Evolutionary conservation across 805 yeast genomes (phyloP).

Genomic region (Lachancea kluyveri): DNA sequence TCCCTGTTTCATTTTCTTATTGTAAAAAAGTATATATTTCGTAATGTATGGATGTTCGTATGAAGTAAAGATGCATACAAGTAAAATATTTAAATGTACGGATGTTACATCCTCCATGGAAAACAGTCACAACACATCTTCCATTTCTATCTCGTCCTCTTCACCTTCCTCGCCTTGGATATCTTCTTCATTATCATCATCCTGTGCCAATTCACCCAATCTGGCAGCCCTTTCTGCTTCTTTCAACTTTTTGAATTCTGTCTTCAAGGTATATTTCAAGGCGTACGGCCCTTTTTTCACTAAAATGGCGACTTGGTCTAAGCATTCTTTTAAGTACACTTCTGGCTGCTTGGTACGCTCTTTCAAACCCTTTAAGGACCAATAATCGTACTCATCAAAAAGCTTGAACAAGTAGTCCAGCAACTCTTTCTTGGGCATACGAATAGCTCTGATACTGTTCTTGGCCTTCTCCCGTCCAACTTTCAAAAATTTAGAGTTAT

Average conservation of each 20-base stretch:
- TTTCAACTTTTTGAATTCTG: constrained; percentile 75
- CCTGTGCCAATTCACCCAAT: constrained; percentile 43
- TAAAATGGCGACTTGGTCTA: constrained; percentile 82
- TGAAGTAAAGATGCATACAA: too few relatives aligned
- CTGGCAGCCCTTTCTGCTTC: constrained; percentile 72
- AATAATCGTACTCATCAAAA: constrained; percentile 92
- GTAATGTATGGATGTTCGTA: too few relatives aligned
- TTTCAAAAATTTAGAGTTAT: constrained; percentile 62
- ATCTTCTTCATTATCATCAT: constrained; percentile 44
- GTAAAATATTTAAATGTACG: too few relatives aligned
- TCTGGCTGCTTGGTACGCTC: constrained; percentile 97
- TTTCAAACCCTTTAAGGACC: constrained; percentile 91
- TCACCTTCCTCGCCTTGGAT: constrained; percentile 32
- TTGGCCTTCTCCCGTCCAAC: constrained; percentile 43
- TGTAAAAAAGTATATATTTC: too few relatives aligned
- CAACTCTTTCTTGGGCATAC: constrained; percentile 90
- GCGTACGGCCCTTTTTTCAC: constrained; percentile 96
- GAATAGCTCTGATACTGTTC: constrained; percentile 61
- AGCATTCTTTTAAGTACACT: constrained; percentile 79
- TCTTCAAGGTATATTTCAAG: constrained; percentile 80
- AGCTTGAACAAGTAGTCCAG: constrained; percentile 81
- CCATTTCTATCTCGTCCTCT: constrained; percentile 72
- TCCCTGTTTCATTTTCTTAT: too few relatives aligned
- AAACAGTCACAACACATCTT: constrained; percentile 48
- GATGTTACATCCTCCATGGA: too few relatives aligned